Evolutionary conservation across 805 yeast genomes (phyloP).

Genomic region (Wickerhamomyces tratensis): DNA sequence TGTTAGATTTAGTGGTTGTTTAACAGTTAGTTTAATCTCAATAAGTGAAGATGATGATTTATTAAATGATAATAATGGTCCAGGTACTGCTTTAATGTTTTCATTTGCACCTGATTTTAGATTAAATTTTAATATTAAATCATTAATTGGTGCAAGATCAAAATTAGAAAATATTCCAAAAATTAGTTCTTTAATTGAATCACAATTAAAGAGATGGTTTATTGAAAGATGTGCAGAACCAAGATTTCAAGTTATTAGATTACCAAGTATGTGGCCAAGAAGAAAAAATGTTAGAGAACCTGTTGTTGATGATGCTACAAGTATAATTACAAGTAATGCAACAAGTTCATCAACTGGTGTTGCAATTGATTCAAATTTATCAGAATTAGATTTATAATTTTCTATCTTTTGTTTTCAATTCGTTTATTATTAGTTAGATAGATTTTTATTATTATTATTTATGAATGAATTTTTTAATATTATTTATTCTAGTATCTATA

Average conservation of each 20-base stretch:
- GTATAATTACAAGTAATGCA: not conserved
- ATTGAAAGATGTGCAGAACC: constrained; percentile 92
- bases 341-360: not conserved
- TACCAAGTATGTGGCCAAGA: constrained; percentile 87
- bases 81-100: constrained; percentile 71
- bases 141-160: constrained; percentile 87
- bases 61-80: constrained; percentile 12
- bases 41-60: constrained; percentile 12
- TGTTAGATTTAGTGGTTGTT: constrained; percentile 83
- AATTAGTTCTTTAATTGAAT: constrained; percentile 75
- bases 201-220: constrained; percentile 78
- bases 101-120: constrained; percentile 89
- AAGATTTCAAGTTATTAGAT: constrained; percentile 70
- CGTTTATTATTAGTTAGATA: too few relatives aligned
- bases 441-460: too few relatives aligned
- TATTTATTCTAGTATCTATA: too few relatives aligned
- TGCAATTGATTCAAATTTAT: not conserved
- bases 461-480: too few relatives aligned
- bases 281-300: constrained; percentile 44
- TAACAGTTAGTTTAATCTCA: constrained; percentile 51
- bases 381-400: not conserved
- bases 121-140: constrained; percentile 79
- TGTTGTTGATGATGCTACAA: constrained; percentile 2
- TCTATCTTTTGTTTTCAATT: too few relatives aligned
- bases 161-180: constrained; percentile 91